Evolutionary conservation across 148 eudicot species (phyloP), one percentile per base, ranked within the genome.

Genomic region (Nyssa sinensis): DNA sequence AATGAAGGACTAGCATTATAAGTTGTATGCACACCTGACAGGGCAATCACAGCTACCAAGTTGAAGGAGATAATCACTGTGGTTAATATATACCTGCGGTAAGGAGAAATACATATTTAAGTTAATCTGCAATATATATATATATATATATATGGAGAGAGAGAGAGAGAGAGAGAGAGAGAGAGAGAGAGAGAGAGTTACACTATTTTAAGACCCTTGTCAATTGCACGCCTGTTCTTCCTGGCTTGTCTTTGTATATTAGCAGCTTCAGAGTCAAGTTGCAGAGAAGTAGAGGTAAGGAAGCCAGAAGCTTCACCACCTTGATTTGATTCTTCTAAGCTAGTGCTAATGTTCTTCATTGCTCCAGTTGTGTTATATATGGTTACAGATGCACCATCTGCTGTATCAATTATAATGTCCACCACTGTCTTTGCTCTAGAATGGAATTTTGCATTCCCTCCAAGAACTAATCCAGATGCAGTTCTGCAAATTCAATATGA

Each of bases 361-460:
- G 92, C 87, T 66, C 78, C 83, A 2, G 97, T 89, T 34, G 86
- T 85, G 71, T 81, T 79, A 70, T 82, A 80, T 78, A 91, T 86
- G 17, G 92, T 85, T 44, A 79, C 64, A 2, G 97, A 73, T 71
- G 97, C 94, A 1, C 79, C 80, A 79, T 89, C 84, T 21, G 93
- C 91, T 13, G 97, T 82, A 65, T 84, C 74, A 27, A 88, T 83
- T 59, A 91, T 72, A 3, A 83, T 80, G 39, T 78, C 81, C 49
- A 89, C 76, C 34, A 91, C 77, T 19, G 81, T 86, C 67, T 88
- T 84, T 71, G 94, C 88, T 76, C 92, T 83, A 19, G 90, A 82
- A 81, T 86, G 89, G 60, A 88, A 83, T 34, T 77, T 78, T 11
- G 71, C 76, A 37, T 71, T 81, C 7, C 92, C 94, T 62, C 85